Conservation (phyloP, 805 yeast species). For the Myxozyma geophila region DNA sequence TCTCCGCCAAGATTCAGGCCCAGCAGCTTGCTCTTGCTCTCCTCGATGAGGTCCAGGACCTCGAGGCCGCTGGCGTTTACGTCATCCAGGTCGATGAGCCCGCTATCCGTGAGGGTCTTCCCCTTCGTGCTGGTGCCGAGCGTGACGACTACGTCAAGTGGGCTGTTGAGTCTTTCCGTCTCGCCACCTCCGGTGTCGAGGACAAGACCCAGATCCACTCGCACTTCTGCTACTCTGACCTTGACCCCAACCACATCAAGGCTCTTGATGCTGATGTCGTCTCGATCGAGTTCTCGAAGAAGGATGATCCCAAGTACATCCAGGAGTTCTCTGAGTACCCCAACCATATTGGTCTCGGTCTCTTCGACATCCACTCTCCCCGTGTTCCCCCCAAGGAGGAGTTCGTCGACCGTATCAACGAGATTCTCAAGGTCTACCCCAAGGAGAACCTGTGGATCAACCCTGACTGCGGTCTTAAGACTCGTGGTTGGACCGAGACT, state of each 20-base stretch:
- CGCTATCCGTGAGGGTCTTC: conserved; percentile 99
- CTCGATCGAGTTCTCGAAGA: conserved; percentile 98
- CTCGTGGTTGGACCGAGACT: conserved; percentile 99
- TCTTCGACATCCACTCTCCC: conserved; percentile 99
- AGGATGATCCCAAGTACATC: conserved; percentile 98
- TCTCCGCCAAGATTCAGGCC: conserved; percentile 90
- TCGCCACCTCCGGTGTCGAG: conserved; percentile 97
- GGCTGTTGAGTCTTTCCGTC: conserved; percentile 99
- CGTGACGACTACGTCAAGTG: conserved; percentile 95
- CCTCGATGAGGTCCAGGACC: conserved; percentile 97
- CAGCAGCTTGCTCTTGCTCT: conserved; percentile 96
- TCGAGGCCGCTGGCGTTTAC: conserved; percentile 97
- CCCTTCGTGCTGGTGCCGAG: conserved; percentile 96
- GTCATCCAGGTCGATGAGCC: conserved; percentile 99
- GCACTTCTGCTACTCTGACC: conserved; percentile 99
- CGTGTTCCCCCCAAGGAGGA: conserved; percentile 98
- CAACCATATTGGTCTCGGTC: conserved; percentile 99
- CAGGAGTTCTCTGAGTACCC: conserved; percentile 98
- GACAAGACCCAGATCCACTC: conserved; percentile 98
- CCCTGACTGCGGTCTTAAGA: conserved; percentile 99
- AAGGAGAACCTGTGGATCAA: conserved; percentile 99
- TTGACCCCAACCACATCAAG: conserved; percentile 99
- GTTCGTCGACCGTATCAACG: conserved; percentile 89
- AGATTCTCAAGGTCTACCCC: conserved; percentile 95
- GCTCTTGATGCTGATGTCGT: conserved; percentile 99